Percentiles rank a stretch among this genome's conserved stretches.
phyloP scores from a whole-genome alignment of 75 land plant genomes.

The Pinus albicaulis region DNA sequence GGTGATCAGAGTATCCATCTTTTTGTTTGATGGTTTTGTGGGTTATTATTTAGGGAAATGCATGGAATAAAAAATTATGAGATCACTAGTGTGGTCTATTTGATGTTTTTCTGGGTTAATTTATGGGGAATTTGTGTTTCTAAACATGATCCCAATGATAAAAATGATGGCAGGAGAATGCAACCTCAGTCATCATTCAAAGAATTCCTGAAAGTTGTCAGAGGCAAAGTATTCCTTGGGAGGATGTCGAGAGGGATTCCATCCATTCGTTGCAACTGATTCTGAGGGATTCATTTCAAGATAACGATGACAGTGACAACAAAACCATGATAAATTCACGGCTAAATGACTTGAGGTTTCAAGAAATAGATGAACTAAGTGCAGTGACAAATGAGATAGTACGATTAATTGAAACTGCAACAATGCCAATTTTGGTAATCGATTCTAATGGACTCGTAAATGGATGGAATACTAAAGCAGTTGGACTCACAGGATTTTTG shows the following conservation, averaged over 20 bases:
- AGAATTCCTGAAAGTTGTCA: slow-evolving; percentile 85
- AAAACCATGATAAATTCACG: slow-evolving; percentile 61
- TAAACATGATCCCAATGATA: slow-evolving; percentile 72
- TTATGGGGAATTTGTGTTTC: too few species aligned
- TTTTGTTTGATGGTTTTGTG: too few species aligned
- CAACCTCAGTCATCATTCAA: slow-evolving; percentile 88
- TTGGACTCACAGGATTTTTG: slow-evolving; percentile 76
- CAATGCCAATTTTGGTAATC: slow-evolving; percentile 80
- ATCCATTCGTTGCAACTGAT: slow-evolving; percentile 92
- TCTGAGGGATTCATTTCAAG: slow-evolving; percentile 70
- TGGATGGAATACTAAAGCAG: slow-evolving; percentile 87
- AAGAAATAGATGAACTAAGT: slow-evolving; percentile 63
- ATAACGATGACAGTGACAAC: slow-evolving; percentile 30
- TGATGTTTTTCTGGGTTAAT: too few species aligned
- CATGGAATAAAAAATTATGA: too few species aligned
- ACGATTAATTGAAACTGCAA: slow-evolving; percentile 81
- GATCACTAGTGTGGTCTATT: too few species aligned
- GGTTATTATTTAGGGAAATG: too few species aligned
- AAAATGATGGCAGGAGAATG: slow-evolving; percentile 73
- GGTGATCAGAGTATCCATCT: too few species aligned
- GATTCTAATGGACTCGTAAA: slow-evolving; percentile 69
- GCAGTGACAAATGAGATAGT: slow-evolving; percentile 89
- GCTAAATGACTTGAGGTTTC: slow-evolving; percentile 45
- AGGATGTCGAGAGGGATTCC: slow-evolving; percentile 87
- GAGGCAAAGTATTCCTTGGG: slow-evolving; percentile 73